Evolutionary conservation across 345 rosid genomes (phyloP), one percentile per base, ranked within the genome.

Genomic region (Eucalyptus decipiens): DNA sequence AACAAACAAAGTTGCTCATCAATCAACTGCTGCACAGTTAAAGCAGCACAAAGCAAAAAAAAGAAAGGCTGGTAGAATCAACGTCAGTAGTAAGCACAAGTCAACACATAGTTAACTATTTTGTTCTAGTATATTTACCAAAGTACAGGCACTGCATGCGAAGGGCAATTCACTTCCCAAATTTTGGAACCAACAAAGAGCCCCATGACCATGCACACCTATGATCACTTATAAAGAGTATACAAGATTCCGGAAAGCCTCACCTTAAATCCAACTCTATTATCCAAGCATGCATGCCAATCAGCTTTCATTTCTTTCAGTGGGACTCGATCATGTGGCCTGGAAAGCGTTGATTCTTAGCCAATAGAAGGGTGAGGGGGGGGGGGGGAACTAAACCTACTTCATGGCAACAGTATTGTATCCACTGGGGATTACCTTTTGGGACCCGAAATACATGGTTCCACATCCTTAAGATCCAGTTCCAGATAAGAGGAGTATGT

Each of bases 311-410:
- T 97, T 87, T 96, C 98, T 88, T 92, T 96, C 90, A 96, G 51
- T 52, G 98, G 92, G 91, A 97, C 99, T 89, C 97, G 95, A 90
- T 97, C 98, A 88, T 97, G 99, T 51, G 99, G 99, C 97, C 99
- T 95, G 92, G 88, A 91, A 87, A 52, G 42, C 67, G 28, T 24
- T 48, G 42, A 50, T 52, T 69, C 88, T 80, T 91, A 87, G 56
- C 45, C 54, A 21, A 52, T 15, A 51, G 34, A 86, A 34, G 62
- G 76, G 54, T 58, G 10, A 8, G 45, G 45, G 16, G 47, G 42
- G 5, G 49, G 51, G 13, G 5, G 23, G 48, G 34, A 43, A 49
- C 28, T 60, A 30, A 81, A 42, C 83, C 48, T 15, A 5, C 56
- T 11, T 32, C 11, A 54, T 19, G 76, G 40, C 83, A 65, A 54